phyloP scores from a whole-genome alignment of 2,329 filamentous ascomycete genomes.

The Orbilia oligospora region DNA sequence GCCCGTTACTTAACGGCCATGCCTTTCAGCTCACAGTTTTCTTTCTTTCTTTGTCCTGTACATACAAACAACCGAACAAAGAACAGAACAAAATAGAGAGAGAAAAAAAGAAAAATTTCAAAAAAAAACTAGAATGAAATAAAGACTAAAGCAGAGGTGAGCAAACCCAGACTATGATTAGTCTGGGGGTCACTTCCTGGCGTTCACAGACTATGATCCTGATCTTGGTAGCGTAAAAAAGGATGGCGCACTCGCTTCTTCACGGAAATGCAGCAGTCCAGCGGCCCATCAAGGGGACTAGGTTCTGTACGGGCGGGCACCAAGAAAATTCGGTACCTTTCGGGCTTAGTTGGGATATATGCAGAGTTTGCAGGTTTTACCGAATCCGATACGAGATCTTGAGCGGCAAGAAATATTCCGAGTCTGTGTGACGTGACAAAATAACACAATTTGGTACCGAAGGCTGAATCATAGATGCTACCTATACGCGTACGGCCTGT shows the following conservation, averaged over 20 bases:
- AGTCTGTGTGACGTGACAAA: constrained; percentile 1
- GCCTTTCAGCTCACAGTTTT: background rate
- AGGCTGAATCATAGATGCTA: too few species aligned
- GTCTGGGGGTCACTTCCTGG: too few species aligned
- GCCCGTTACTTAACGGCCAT: constrained; percentile 15
- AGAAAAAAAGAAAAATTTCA: too few species aligned
- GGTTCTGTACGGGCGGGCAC: constrained; percentile 9
- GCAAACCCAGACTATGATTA: too few species aligned
- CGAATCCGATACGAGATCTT: constrained; percentile 29
- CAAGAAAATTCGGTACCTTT: constrained; percentile 10
- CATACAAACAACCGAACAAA: too few species aligned
- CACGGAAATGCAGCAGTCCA: constrained; percentile 32
- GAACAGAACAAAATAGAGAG: too few species aligned
- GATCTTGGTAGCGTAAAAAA: constrained; percentile 10
- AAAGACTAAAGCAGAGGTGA: background rate
- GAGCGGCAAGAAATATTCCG: constrained; percentile 27
- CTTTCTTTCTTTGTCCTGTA: background rate
- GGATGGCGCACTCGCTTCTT: constrained; percentile 31
- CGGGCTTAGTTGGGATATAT: background rate
- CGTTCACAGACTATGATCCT: too few species aligned
- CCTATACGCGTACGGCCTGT: too few species aligned
- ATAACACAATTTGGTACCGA: background rate
- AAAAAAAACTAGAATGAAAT: background rate
- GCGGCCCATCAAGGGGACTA: constrained; percentile 24
- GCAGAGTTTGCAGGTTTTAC: constrained; percentile 19